These are phyloP conservation scores for Calonectria honghensis DNA, from an alignment of 2,329 filamentous ascomycete species.

Conservation along the genomic window DNA sequence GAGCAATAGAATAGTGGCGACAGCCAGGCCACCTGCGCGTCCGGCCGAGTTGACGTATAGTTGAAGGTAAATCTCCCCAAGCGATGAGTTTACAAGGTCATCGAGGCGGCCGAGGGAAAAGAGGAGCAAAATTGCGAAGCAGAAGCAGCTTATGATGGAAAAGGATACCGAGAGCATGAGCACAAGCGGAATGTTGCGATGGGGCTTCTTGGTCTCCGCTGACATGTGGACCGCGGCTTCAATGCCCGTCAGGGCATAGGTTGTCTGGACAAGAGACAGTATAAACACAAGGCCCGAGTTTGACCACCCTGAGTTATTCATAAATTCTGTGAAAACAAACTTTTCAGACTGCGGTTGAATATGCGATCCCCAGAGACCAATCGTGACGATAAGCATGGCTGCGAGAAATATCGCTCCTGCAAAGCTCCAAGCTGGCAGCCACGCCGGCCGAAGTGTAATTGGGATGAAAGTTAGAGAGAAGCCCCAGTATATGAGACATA, in stretches of 20 bases:
- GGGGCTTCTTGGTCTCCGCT: not conserved
- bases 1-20: not conserved
- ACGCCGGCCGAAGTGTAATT: not conserved
- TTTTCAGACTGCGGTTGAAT: not conserved
- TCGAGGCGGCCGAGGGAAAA: not conserved
- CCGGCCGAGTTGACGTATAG: constrained; percentile 21
- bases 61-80: constrained; percentile 19
- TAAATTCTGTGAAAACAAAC: constrained; percentile 13
- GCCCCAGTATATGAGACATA: constrained; percentile 1
- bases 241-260: constrained; percentile 3
- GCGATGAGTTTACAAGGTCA: constrained; percentile 18
- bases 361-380: constrained; percentile 8
- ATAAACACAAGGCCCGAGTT: constrained; percentile 1
- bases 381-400: not conserved
- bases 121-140: not conserved
- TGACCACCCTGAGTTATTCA: constrained; percentile 9
- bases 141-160: not conserved
- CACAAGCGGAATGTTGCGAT: constrained; percentile 6
- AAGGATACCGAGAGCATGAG: not conserved
- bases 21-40: not conserved
- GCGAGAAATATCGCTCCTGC: not conserved
- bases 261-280: constrained; percentile 8
- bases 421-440: constrained; percentile 9
- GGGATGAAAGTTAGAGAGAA: constrained; percentile 7
- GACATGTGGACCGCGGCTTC: constrained; percentile 14